Base-by-base conservation (phyloP, 495 filamentous ascomycete genomes). In the Chlorociboria aeruginascens region DNA sequence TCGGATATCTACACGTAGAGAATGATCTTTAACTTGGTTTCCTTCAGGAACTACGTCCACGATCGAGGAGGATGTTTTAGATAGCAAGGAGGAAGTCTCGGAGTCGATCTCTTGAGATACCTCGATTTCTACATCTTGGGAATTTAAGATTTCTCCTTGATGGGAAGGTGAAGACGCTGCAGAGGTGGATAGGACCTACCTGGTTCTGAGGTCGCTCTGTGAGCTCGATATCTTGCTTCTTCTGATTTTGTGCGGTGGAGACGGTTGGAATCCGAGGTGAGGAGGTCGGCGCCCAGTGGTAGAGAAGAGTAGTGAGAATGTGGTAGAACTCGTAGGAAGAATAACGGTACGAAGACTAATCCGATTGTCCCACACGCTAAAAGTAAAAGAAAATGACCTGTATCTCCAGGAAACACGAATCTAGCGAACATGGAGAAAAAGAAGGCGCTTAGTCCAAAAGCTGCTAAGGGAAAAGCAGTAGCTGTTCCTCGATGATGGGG, bases 381-480 rank as follows among this genome's bases (percentile, higher is more conserved):
- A 13, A 96, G 62, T 33, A 89, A 69, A 36, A 98, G 74, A 56
- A 95, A 89, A 32, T 72, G 71, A 38, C 79, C 77, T 8, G 86
- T 93, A 53, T 90, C 78, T 40, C 86, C 86, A 25, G 89, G 86
- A 66, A 95, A 94, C 42, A 87, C 70, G 40, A 90, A 55, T 32
- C 74, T 73, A 3, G 89, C 85, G 17, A 89, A 65, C 14, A 77
- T 70, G 13, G 92, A 84, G 69, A 95, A 98, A 73, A 97, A 94
- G 62, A 97, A 88, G 40, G 92, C 92, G 66, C 90, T 95, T 30
- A 98, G 70, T 20, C 92, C 92, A 62, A 97, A 96, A 4, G 86
- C 88, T 36, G 90, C 81, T 39, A 98, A 67, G 7, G 92, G 90
- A 59, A 97, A 86, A 2, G 87, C 89, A 7, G 92, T 97, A 11